phyloP scores from a whole-genome alignment of 306 rosid genomes.

The Prinsepia uniflora region DNA sequence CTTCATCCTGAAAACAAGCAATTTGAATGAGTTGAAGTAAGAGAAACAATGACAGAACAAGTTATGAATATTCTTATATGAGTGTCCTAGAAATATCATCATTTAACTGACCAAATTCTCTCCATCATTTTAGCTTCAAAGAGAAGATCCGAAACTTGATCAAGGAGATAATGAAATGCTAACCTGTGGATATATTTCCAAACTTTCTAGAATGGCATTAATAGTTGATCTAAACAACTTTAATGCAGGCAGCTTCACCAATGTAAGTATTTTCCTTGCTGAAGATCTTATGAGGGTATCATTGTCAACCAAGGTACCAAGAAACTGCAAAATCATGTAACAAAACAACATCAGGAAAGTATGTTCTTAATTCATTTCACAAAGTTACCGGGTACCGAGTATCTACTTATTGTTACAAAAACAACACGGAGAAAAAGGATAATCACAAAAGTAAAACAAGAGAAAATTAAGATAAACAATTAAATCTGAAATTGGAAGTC shows the following conservation, averaged over 20 bases:
- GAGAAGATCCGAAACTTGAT: not conserved
- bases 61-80: not conserved
- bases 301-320: conserved; percentile 53
- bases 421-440: not conserved
- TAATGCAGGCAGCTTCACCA: conserved; percentile 50
- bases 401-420: not conserved
- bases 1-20: conserved; percentile 68
- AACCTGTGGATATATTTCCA: conserved; percentile 64
- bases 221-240: conserved; percentile 46
- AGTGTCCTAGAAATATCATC: not conserved
- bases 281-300: conserved; percentile 48
- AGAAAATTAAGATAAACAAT: not conserved
- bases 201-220: conserved; percentile 56
- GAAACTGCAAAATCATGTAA: conserved; percentile 60
- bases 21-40: conserved; percentile 12
- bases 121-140: not conserved
- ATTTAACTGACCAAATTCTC: not conserved
- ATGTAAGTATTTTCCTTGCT: conserved; percentile 55
- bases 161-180: conserved; percentile 13
- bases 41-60: not conserved
- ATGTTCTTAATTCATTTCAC: not conserved
- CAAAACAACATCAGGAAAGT: conserved; percentile 3
- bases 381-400: not conserved
- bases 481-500: too few species aligned
- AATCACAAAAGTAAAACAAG: not conserved